Conservation (phyloP, 352 stramenopile species). For the Pelagophyceae sp. region DNA sequence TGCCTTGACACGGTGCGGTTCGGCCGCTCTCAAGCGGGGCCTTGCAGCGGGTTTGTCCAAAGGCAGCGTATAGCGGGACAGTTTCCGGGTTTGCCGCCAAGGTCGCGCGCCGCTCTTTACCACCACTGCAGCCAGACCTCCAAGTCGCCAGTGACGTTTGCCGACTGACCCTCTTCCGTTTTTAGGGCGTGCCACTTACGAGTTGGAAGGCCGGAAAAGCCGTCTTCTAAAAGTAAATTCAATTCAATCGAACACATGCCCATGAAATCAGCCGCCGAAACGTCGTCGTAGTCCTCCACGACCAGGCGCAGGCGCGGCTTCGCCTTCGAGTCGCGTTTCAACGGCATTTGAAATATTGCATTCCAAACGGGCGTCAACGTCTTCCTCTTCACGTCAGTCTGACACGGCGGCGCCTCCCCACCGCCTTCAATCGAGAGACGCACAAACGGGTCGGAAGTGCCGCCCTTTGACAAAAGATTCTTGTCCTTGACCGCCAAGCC, state of each 20-base stretch:
- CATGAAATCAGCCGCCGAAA: not conserved
- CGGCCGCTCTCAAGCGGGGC: too few relatives aligned
- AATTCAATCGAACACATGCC: not conserved
- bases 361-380: not conserved
- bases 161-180: not conserved
- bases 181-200: not conserved
- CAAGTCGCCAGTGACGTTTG: not conserved
- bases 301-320: not conserved
- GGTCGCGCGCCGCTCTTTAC: too few relatives aligned
- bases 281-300: not conserved
- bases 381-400: not conserved
- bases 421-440: not conserved
- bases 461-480: constrained; percentile 13
- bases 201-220: not conserved
- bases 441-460: not conserved
- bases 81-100: too few relatives aligned
- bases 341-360: constrained; percentile 9
- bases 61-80: too few relatives aligned
- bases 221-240: not conserved
- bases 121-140: constrained; percentile 5
- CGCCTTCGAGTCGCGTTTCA: not conserved
- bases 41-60: too few relatives aligned
- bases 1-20: too few relatives aligned
- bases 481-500: constrained; percentile 11
- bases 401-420: not conserved